phyloP scores from a whole-genome alignment of 2,329 filamentous ascomycete species.

The Fonsecaea erecta region DNA sequence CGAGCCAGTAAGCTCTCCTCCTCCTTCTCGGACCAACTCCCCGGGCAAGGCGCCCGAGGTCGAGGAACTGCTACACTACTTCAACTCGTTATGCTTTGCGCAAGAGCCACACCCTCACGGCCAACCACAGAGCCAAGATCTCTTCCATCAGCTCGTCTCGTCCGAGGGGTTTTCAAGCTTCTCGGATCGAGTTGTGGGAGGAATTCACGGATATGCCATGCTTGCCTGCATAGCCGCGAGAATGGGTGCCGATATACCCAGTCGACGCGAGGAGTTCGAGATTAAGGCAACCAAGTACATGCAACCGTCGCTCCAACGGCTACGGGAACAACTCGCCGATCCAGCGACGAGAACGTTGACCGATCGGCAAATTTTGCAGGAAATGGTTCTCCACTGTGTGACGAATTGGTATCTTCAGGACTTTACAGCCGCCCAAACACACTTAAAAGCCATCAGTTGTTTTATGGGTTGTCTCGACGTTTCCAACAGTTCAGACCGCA shows the following conservation, averaged over 20 bases:
- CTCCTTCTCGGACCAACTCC: not conserved
- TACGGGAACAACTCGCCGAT: slow-evolving; percentile 13
- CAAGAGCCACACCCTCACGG: not conserved
- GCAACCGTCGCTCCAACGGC: slow-evolving; percentile 14
- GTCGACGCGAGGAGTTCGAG: slow-evolving; percentile 15
- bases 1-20: slow-evolving; percentile 1
- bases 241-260: slow-evolving; percentile 9
- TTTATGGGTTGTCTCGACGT: slow-evolving; percentile 15
- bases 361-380: slow-evolving; percentile 15
- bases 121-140: slow-evolving; percentile 2
- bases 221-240: slow-evolving; percentile 14
- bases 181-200: not conserved
- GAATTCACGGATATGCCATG: slow-evolving; percentile 11
- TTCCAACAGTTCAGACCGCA: slow-evolving; percentile 3
- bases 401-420: slow-evolving; percentile 20
- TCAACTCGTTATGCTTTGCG: not conserved
- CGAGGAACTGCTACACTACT: slow-evolving; percentile 15
- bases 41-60: slow-evolving; percentile 1
- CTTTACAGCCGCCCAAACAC: slow-evolving; percentile 11
- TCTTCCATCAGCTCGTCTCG: slow-evolving; percentile 12
- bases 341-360: slow-evolving; percentile 10
- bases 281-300: slow-evolving; percentile 17
- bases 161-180: slow-evolving; percentile 4
- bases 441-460: slow-evolving; percentile 11
- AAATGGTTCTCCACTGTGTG: slow-evolving; percentile 20